These are phyloP conservation scores for Fusarium sp. DNA, from an alignment of 2,329 filamentous ascomycete species.

Conservation along the genomic window DNA sequence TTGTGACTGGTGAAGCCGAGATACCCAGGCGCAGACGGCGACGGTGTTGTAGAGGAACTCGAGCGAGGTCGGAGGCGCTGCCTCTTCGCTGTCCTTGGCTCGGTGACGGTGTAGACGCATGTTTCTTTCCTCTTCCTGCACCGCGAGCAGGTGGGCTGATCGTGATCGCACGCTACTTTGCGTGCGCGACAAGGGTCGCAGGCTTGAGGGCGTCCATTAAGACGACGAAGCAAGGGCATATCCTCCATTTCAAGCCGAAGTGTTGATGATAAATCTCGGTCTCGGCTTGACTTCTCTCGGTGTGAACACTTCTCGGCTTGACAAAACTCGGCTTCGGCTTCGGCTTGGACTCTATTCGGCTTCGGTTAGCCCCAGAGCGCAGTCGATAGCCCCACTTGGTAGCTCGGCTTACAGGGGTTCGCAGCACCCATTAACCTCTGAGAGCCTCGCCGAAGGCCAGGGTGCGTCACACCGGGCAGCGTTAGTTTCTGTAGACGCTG, in stretches of 20 bases:
- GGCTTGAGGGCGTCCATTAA: conserved; percentile 46
- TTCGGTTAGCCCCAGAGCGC: background rate
- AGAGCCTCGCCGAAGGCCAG: conserved; percentile 8
- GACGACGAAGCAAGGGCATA: conserved; percentile 39
- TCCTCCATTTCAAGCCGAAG: conserved; percentile 30
- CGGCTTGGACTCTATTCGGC: conserved; percentile 2
- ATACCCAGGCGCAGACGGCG: conserved; percentile 50
- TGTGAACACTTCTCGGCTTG: background rate
- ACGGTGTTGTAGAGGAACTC: conserved; percentile 29
- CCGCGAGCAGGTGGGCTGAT: conserved; percentile 53
- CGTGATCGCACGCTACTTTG: conserved; percentile 59
- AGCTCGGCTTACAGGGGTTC: conserved; percentile 34
- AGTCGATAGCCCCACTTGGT: conserved; percentile 19
- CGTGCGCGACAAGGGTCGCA: conserved; percentile 55
- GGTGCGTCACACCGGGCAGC: conserved; percentile 36
- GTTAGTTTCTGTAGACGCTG: background rate
- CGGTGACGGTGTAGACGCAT: conserved; percentile 52
- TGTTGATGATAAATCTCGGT: conserved; percentile 15
- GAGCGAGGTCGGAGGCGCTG: conserved; percentile 21
- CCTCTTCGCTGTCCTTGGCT: conserved; percentile 32
- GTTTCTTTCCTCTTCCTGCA: conserved; percentile 52
- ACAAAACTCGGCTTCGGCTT: conserved; percentile 28
- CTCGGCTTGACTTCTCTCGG: conserved; percentile 12
- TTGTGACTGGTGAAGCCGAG: conserved; percentile 60
- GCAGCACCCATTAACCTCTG: background rate